phyloP scores from a whole-genome alignment of 768 basidiomycete genomes.

The Mycena epipterygia region DNA sequence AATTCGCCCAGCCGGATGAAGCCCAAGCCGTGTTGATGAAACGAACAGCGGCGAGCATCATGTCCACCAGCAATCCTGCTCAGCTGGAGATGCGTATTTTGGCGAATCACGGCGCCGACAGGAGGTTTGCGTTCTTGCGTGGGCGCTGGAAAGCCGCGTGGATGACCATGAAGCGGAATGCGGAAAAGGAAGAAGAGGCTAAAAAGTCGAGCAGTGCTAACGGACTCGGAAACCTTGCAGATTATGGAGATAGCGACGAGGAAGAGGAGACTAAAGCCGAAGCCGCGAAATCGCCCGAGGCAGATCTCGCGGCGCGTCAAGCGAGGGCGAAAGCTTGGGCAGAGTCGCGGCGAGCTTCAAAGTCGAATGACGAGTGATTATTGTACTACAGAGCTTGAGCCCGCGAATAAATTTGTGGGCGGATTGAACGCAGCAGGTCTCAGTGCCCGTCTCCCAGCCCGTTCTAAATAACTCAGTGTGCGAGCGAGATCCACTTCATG shows the following conservation, averaged over 20 bases:
- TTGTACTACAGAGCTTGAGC: neutral
- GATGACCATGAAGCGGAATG: conserved; percentile 66
- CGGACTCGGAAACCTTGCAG: conserved; percentile 67
- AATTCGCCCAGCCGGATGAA: conserved; percentile 65
- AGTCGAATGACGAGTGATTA: conserved; percentile 10
- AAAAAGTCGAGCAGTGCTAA: conserved; percentile 38
- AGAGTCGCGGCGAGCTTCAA: conserved; percentile 58
- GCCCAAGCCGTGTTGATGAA: conserved; percentile 75
- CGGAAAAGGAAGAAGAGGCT: conserved; percentile 48
- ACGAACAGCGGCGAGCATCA: conserved; percentile 79
- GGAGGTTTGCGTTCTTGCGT: conserved; percentile 84
- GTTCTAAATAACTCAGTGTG: too few relatives aligned
- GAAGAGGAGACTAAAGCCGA: conserved; percentile 49
- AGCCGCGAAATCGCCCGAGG: too few relatives aligned
- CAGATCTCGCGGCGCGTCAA: conserved; percentile 35
- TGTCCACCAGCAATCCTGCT: conserved; percentile 80
- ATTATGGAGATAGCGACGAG: conserved; percentile 72
- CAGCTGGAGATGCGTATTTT: conserved; percentile 92
- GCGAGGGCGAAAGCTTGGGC: conserved; percentile 72
- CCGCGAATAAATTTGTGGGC: too few relatives aligned
- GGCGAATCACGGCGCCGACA: conserved; percentile 85
- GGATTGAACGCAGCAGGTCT: too few relatives aligned
- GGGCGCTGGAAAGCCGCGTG: conserved; percentile 82
- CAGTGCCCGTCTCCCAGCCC: too few relatives aligned
- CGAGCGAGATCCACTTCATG: too few relatives aligned